phyloP scores from a whole-genome alignment of 1,139 yeast species.

The Saccharomyces pastorianus region DNA sequence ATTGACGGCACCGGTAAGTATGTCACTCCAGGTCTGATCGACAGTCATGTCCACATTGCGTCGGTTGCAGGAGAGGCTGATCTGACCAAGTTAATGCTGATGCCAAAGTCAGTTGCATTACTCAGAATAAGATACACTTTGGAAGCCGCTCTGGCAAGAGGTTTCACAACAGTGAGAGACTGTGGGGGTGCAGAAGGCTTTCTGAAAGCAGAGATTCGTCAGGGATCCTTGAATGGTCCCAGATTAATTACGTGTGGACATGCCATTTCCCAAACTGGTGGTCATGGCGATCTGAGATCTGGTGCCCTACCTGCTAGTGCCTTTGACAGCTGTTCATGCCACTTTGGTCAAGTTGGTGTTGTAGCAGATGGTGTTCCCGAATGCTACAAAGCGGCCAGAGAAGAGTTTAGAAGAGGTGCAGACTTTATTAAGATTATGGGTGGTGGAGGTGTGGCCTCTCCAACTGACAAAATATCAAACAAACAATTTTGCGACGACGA shows the following conservation, averaged over 20 bases:
- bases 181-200: constrained; percentile 1
- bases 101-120: constrained; percentile 5
- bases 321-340: constrained; percentile 8
- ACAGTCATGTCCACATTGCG: constrained; percentile 5
- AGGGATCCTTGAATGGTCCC: constrained; percentile 2
- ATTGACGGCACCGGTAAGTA: constrained; percentile 3
- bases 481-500: constrained; percentile 9
- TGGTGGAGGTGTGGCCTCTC: constrained; percentile 11
- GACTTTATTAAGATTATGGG: constrained; percentile 11
- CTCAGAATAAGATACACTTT: constrained; percentile 4
- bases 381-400: constrained; percentile 9
- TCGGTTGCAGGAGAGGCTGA: constrained; percentile 5
- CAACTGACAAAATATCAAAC: constrained; percentile 9
- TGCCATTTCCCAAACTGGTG: constrained; percentile 11
- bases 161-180: constrained; percentile 3
- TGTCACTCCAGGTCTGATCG: constrained; percentile 5
- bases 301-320: constrained; percentile 6
- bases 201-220: neutral
- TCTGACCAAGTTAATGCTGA: constrained; percentile 1
- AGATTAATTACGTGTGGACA: constrained; percentile 9
- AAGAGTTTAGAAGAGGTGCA: constrained; percentile 10
- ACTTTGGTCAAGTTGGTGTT: constrained; percentile 6
- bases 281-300: constrained; percentile 9
- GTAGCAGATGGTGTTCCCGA: constrained; percentile 9
- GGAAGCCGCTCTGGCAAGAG: constrained; percentile 5